phyloP scores from a whole-genome alignment of 768 basidiomycete species.

The Pisolithus sp. region DNA sequence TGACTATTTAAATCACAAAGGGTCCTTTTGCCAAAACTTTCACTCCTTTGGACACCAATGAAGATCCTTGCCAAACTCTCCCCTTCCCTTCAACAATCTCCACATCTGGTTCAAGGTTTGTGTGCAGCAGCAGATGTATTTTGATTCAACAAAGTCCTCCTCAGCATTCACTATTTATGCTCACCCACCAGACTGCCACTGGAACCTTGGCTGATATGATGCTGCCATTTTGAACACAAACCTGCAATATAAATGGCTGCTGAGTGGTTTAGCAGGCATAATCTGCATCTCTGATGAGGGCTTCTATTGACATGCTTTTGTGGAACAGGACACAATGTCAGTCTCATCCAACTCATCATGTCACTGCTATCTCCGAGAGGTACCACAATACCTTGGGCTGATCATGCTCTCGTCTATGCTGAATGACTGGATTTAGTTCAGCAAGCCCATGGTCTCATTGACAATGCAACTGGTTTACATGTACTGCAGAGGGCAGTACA shows the following conservation, averaged over 20 bases:
- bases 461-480: too few species aligned
- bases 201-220: constrained; percentile 17
- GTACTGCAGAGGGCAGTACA: too few species aligned
- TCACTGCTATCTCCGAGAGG: background rate
- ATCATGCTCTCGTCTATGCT: constrained; percentile 20
- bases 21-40: too few species aligned
- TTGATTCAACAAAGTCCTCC: background rate
- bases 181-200: constrained; percentile 12
- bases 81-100: too few species aligned
- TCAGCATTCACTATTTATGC: constrained; percentile 14
- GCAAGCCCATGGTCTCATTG: too few species aligned
- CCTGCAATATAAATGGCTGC: constrained; percentile 11
- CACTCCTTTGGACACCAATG: too few species aligned
- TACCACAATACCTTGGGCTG: background rate
- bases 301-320: background rate
- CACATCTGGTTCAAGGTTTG: too few species aligned
- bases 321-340: constrained; percentile 7
- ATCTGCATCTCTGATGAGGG: background rate
- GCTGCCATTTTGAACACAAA: constrained; percentile 15
- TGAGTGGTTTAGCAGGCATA: constrained; percentile 8
- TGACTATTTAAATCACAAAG: too few species aligned
- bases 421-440: constrained; percentile 22
- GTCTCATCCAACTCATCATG: constrained; percentile 13
- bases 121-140: too few species aligned
- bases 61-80: too few species aligned